These are phyloP conservation scores for Paramecium bursaria DNA, from an alignment of 73 alveolate species.

Conservation along the genomic window DNA sequence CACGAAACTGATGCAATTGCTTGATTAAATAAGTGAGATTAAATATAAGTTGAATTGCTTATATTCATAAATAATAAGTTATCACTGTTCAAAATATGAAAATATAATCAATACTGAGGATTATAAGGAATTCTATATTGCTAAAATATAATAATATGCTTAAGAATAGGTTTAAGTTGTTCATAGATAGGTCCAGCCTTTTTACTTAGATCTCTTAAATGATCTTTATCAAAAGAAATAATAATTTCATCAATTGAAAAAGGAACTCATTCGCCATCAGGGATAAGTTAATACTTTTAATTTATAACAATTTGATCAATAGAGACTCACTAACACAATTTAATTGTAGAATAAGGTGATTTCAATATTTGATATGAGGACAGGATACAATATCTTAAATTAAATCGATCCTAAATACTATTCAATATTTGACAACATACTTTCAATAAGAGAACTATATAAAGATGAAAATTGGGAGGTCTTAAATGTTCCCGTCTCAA, in stretches of 20 bases:
- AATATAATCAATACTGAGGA: slow-evolving; percentile 51
- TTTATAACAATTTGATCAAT: slow-evolving; percentile 27
- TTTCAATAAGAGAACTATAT: background rate
- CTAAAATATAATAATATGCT: slow-evolving; percentile 46
- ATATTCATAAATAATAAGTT: slow-evolving; percentile 43
- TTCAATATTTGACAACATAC: slow-evolving; percentile 15
- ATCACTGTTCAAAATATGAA: slow-evolving; percentile 37
- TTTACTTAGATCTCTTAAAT: background rate
- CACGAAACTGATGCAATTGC: background rate
- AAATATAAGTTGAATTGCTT: slow-evolving; percentile 50
- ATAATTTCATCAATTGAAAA: background rate
- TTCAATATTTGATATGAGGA: background rate
- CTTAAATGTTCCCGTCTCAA: background rate
- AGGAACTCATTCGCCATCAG: background rate
- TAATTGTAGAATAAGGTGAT: background rate
- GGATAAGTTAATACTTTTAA: background rate
- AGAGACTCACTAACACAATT: slow-evolving; percentile 10
- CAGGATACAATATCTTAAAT: slow-evolving; percentile 38
- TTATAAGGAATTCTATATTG: slow-evolving; percentile 47
- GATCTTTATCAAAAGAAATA: background rate
- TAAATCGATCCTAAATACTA: background rate
- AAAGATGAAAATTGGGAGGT: slow-evolving; percentile 23
- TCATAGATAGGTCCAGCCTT: background rate
- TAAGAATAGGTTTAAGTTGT: slow-evolving; percentile 17
- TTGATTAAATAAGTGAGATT: slow-evolving; percentile 28